phyloP scores from a whole-genome alignment of 2,329 filamentous ascomycete species.

The Colletotrichum sp. region DNA sequence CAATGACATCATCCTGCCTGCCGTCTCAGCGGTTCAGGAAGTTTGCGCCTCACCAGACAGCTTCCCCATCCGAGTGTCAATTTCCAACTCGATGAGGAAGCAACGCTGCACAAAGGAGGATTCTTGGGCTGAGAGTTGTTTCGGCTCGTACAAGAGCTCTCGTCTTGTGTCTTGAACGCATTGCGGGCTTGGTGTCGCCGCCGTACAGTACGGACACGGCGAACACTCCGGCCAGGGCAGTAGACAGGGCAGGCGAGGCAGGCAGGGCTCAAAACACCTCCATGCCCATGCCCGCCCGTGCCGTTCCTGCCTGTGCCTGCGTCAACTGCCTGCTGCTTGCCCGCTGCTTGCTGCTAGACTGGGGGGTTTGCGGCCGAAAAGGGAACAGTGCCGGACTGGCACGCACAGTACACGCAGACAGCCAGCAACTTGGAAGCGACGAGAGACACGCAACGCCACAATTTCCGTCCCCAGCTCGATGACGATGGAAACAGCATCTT shows the following conservation, averaged over 20 bases:
- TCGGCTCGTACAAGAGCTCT: background rate
- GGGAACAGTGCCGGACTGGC: background rate
- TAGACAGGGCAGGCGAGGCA: background rate
- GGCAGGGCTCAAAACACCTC: background rate
- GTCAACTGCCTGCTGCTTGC: background rate
- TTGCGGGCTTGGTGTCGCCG: background rate
- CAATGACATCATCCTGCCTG: slow-evolving; percentile 15
- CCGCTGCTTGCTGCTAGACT: background rate
- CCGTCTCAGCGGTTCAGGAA: background rate
- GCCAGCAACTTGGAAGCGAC: background rate
- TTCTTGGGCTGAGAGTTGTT: background rate
- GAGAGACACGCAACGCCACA: slow-evolving; percentile 17
- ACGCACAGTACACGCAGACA: background rate
- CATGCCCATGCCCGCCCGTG: background rate
- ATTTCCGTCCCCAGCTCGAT: slow-evolving; percentile 20
- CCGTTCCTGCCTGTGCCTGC: slow-evolving; percentile 9
- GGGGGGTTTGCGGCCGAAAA: background rate
- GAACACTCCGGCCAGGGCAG: background rate
- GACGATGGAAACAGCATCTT: slow-evolving; percentile 12
- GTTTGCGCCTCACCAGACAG: background rate
- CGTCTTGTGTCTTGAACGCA: background rate
- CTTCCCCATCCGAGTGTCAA: background rate
- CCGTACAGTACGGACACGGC: background rate
- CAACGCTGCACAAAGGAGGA: background rate
- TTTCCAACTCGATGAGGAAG: background rate